Evolutionary conservation across 192 early-diverging fungal genomes (phyloP), one percentile per base, ranked within the genome.

Genomic region (Dissophora globulifera): DNA sequence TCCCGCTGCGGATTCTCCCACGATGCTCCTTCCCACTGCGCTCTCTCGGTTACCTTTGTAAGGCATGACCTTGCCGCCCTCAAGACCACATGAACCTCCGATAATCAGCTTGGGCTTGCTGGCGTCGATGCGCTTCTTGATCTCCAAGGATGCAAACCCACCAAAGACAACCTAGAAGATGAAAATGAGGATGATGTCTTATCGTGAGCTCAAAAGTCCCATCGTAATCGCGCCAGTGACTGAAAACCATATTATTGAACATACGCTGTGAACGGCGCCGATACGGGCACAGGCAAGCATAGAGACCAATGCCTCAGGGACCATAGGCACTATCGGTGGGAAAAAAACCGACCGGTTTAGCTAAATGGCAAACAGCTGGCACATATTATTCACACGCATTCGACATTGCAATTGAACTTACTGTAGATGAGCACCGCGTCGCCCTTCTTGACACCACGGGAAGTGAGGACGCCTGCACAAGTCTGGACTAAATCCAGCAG

Each of bases 281-380:
- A 95, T 70, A 10, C 93, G 85, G 10, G 89, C 92, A 60, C 92
- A 94, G 5, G 95, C 91, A 12, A 96, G 89, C 89, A 96, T 94
- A 4, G 88, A 90, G 62, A 94, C 76, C 11, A 92, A 81, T 10
- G 93, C 90, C 60, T 96, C 88, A 12, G 90, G 89, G 8, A 94
- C 85, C 91, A 93, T 91, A 22, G 91, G 89, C 76, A 81, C 67
- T 78, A 47, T 11, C n/a, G n/a, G n/a, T n/a, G n/a, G n/a, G n/a
- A n/a, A n/a, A n/a, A n/a, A n/a, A n/a, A n/a, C n/a, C n/a, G n/a
- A n/a, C n/a, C n/a, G n/a, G n/a, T n/a, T n/a, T n/a, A n/a, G n/a
- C n/a, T n/a, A n/a, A n/a, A n/a, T n/a, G n/a, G n/a, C n/a, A n/a
- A n/a, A n/a, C n/a, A n/a, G n/a, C n/a, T n/a, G n/a, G n/a, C n/a